Evolutionary conservation across 2,329 filamentous ascomycete genomes (phyloP), one percentile per base, ranked within the genome.

Genomic region (Coniochaeta hoffmannii): DNA sequence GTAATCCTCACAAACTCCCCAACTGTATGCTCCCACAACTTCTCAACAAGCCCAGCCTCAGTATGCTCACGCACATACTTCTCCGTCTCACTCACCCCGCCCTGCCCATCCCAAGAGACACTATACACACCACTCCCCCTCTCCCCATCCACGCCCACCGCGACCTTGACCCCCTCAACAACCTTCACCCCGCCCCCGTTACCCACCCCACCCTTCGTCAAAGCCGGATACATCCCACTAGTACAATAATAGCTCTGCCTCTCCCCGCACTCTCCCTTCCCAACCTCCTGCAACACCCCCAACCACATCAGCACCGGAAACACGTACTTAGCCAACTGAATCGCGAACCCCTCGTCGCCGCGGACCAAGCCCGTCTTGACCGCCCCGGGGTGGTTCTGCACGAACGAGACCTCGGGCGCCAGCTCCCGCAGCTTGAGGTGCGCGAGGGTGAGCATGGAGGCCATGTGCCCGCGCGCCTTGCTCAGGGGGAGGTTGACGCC

Each of bases 371-470:
- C 63, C 1, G 71, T 71, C 46, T 69, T 67, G 11, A 75, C 72
- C 22, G 66, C 60, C 2, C 72, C 70, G 0, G 73, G 73, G 51
- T 66, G 73, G 31, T 65, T 64, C 55, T 75, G 72, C 7, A 76
- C 60, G 55, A 75, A 76, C 1, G 64, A 64, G 12, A 76, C 66
- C 5, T 68, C 67, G 0, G 77, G 76, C 26, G 78, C 72, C 11
- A 70, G 62, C 3, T 66, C 64, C 0, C 79, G 74, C 3, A 83
- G 64, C 15, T 76, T 71, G 54, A 79, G 78, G 36, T 79, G 65
- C 0, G 71, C 68, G 0, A 83, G 68, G 10, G 75, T 76, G 60
- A 76, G 76, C 65, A 82, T 76, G 32, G 74, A 73, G 54, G 73
- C 74, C 3, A 77, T 63, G 50, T 80, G 76, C 6, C 67, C 72